Conservation (phyloP, 73 alveolate species). For the Paramecium primaurelia region DNA sequence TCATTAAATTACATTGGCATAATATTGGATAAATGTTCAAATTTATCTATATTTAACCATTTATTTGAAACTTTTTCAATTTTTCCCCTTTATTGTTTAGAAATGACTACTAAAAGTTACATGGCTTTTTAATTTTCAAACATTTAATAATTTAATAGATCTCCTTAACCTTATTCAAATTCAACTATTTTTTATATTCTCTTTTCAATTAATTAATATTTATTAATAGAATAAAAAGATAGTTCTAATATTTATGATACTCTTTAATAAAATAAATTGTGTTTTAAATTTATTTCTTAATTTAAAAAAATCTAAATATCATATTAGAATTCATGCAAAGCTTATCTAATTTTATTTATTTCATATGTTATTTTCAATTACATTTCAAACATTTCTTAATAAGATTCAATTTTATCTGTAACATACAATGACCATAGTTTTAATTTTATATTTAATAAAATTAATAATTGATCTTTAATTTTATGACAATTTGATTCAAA, state of each 20-base stretch:
- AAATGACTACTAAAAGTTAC: background rate
- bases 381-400: background rate
- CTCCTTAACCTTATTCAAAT: background rate
- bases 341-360: background rate
- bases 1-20: background rate
- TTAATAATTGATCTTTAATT: background rate
- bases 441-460: background rate
- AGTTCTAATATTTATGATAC: background rate
- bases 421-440: background rate
- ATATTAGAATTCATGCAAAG: background rate
- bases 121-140: background rate
- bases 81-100: background rate
- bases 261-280: background rate
- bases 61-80: background rate
- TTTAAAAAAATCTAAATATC: background rate
- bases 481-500: background rate
- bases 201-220: background rate
- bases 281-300: background rate
- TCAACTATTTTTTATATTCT: background rate
- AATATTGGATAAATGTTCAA: background rate
- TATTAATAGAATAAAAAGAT: background rate
- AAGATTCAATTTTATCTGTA: background rate
- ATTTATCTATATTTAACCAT: background rate
- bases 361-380: background rate
- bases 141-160: background rate